Evolutionary conservation across 176 grass and related monocot genomes (phyloP).

Genomic region (Musa schizocarpa): DNA sequence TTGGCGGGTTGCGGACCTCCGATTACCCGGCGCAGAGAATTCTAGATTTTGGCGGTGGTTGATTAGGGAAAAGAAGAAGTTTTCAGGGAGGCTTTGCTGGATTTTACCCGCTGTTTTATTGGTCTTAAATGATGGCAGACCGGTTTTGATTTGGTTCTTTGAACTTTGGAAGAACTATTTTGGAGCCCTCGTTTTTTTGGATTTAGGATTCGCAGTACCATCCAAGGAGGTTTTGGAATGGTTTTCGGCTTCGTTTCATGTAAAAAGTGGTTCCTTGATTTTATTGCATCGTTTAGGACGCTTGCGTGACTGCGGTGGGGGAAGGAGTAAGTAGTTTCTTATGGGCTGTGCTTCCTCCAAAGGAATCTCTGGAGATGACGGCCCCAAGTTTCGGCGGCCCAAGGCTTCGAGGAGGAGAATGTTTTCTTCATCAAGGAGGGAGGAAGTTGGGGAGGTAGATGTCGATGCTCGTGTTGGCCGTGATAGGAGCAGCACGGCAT

Average conservation of each 20-base stretch:
- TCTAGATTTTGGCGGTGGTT: background rate
- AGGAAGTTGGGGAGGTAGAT: constrained; percentile 38
- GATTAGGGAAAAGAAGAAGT: background rate
- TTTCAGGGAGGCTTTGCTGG: background rate
- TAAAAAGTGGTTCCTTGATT: background rate
- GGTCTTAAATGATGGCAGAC: background rate
- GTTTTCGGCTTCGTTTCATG: background rate
- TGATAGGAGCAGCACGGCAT: constrained; percentile 33
- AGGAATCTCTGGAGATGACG: constrained; percentile 47
- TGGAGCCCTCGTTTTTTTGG: background rate
- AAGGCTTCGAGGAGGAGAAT: constrained; percentile 50
- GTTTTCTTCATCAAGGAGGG: constrained; percentile 67
- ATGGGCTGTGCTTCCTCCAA: constrained; percentile 95
- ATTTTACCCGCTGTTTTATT: background rate
- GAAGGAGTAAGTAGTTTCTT: constrained; percentile 15
- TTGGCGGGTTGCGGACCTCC: background rate
- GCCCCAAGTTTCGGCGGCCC: constrained; percentile 26
- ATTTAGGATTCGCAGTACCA: background rate
- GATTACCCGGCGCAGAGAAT: background rate
- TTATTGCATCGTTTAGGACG: background rate
- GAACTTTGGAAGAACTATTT: background rate
- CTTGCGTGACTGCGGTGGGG: background rate
- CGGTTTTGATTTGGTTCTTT: background rate
- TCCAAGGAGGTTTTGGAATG: background rate
- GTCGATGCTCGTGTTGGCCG: constrained; percentile 23